Evolutionary conservation across 2,329 filamentous ascomycete species (phyloP).

Genomic region (Phaeosphaeria sp.): DNA sequence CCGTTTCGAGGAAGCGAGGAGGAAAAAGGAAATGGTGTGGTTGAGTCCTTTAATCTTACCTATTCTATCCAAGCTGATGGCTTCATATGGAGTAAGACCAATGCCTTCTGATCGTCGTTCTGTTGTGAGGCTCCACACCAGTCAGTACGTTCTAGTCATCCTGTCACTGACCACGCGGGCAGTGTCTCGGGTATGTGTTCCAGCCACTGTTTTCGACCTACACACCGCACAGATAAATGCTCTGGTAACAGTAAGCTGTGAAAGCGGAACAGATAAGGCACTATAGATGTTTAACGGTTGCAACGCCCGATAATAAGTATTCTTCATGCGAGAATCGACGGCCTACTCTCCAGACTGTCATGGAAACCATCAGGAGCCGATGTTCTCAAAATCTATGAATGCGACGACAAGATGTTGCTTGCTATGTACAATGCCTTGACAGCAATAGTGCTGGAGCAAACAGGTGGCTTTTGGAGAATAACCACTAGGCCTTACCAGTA

Average conservation of each 20-base stretch:
- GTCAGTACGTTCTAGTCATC: background rate
- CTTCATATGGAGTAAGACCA: background rate
- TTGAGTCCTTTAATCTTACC: background rate
- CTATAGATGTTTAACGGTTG: background rate
- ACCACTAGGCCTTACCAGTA: conserved; percentile 13
- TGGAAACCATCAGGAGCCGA: background rate
- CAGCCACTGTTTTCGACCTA: background rate
- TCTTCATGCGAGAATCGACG: background rate
- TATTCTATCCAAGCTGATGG: background rate
- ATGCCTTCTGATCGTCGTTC: background rate
- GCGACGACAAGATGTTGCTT: background rate
- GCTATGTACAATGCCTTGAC: background rate
- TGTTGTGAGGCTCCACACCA: background rate
- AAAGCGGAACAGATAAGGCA: background rate
- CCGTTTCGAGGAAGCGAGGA: conserved; percentile 1
- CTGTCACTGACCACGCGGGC: background rate
- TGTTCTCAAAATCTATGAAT: background rate
- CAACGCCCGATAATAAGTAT: background rate
- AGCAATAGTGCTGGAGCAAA: background rate
- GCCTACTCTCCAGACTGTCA: background rate
- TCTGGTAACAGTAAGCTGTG: background rate
- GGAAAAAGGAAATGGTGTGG: background rate
- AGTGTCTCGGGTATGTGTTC: conserved; percentile 2
- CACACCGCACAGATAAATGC: background rate
- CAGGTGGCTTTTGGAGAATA: conserved; percentile 14